Conservation (phyloP, 2,329 filamentous ascomycete genomes). For the Rutstroemia sp. region DNA sequence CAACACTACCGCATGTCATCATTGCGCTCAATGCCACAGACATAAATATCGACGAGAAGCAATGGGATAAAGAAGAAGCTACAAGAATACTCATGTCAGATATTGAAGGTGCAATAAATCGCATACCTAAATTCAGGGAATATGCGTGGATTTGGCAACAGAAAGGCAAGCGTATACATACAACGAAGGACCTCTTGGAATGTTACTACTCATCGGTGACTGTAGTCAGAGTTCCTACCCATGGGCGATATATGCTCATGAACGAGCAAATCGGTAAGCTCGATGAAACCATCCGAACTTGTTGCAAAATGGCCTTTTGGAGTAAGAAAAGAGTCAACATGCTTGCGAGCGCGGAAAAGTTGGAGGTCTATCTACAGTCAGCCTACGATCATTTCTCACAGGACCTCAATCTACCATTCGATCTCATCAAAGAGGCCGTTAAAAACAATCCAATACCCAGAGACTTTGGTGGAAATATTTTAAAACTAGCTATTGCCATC, state of each 20-base stretch:
- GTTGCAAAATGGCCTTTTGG: conserved; percentile 34
- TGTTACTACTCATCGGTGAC: conserved; percentile 44
- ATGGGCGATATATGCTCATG: conserved; percentile 40
- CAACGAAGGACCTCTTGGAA: conserved; percentile 38
- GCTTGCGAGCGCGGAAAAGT: conserved; percentile 38
- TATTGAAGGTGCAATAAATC: conserved; percentile 1
- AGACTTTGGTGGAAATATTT: conserved; percentile 43
- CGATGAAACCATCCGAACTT: conserved; percentile 35
- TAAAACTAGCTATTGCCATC: conserved; percentile 39
- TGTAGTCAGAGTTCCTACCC: conserved; percentile 41
- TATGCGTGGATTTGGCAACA: conserved; percentile 37
- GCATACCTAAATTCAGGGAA: conserved; percentile 28
- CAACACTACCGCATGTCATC: conserved; percentile 46
- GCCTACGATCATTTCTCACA: conserved; percentile 44
- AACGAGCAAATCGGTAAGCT: conserved; percentile 41
- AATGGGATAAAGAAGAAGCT: conserved; percentile 36
- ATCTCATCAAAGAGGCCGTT: conserved; percentile 42
- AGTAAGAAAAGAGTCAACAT: conserved; percentile 39
- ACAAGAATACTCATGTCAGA: conserved; percentile 12
- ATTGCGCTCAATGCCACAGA: conserved; percentile 44
- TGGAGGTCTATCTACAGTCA: conserved; percentile 40
- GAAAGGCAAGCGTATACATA: conserved; percentile 36
- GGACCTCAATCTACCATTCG: conserved; percentile 39
- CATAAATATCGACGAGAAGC: conserved; percentile 30
- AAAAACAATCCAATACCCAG: conserved; percentile 38